These are phyloP conservation scores for Mortierella sp. DNA, from an alignment of 371 early-diverging fungal species.

Conservation along the genomic window DNA sequence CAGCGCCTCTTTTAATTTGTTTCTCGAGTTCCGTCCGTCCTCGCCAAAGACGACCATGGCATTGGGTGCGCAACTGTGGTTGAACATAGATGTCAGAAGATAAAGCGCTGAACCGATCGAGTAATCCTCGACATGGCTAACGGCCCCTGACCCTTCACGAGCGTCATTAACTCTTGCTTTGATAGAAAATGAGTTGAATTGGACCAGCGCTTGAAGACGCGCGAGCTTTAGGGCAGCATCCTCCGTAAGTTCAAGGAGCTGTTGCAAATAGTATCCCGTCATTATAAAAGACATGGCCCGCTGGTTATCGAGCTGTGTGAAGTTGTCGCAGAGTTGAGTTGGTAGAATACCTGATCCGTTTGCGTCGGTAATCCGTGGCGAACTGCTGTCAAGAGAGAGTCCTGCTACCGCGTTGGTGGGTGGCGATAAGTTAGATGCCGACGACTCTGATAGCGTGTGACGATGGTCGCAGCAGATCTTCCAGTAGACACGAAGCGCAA, in stretches of 20 bases:
- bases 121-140: conserved; percentile 17
- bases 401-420: neutral
- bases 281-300: conserved; percentile 15
- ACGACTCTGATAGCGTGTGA: neutral
- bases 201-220: conserved; percentile 23
- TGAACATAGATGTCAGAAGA: conserved; percentile 47
- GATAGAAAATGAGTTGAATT: conserved; percentile 46
- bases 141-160: neutral
- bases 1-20: no score
- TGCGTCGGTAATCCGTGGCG: neutral
- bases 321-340: conserved; percentile 30
- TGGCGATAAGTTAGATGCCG: neutral
- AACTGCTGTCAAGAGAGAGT: conserved; percentile 4
- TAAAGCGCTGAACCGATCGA: conserved; percentile 40
- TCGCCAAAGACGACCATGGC: conserved; percentile 48
- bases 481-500: conserved; percentile 37
- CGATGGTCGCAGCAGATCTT: conserved; percentile 9
- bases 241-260: conserved; percentile 23
- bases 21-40: neutral
- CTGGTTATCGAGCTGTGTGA: conserved; percentile 8
- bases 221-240: conserved; percentile 25
- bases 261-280: conserved; percentile 35
- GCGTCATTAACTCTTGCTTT: conserved; percentile 15
- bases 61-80: conserved; percentile 50
- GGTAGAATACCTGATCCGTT: conserved; percentile 25